Evolutionary conservation across 768 basidiomycete genomes (phyloP), one percentile per base, ranked within the genome.

Genomic region (Mycena metata): DNA sequence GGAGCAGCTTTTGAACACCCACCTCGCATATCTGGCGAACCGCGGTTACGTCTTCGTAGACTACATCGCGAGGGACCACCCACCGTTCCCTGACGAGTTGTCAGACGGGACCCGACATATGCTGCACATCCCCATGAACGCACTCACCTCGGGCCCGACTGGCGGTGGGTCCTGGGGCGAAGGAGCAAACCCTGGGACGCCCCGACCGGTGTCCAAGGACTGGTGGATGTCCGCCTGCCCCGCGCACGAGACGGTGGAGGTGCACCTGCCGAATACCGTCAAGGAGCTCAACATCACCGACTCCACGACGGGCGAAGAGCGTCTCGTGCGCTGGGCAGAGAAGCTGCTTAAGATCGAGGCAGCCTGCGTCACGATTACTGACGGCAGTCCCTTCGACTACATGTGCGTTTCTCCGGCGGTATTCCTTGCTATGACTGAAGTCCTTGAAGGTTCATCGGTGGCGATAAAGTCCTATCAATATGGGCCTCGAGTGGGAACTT

Each of bases 111-210:
- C 60, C 8, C 64, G 65, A 0, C 46, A 49, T 16, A 19, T 41
- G n/a, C 64, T 70, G 39, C 69, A 59, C 55, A 63, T 70, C 33
- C 69, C 69, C 6, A 70, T 70, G 69, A 63, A 66, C 55, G 69
- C 69, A 12, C 41, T 70, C 57, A 70, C 64, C 1, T 56, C 59
- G 24, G 69, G 69, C 7, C 69, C 69, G 17, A 70, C 65, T 7
- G 65, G 69, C 30, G 69, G 69, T 23, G 69, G 69, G 26, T 57
- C 64, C 16, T 51, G 54, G 42, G 69, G 65, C 23, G 26, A 1
- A 0, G 42, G 12, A 35, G 50, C 5, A 10, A 49, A 66, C 21
- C 33, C 62, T 7, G 11, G 13, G 21, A n/a, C 17, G 21, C 61
- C 69, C n/a, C 46, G 60, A 13, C 60, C 64, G 19, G 36, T 60